Conservation (phyloP, 2,329 filamentous ascomycete species). For the Stagonosporopsis rhizophila region DNA sequence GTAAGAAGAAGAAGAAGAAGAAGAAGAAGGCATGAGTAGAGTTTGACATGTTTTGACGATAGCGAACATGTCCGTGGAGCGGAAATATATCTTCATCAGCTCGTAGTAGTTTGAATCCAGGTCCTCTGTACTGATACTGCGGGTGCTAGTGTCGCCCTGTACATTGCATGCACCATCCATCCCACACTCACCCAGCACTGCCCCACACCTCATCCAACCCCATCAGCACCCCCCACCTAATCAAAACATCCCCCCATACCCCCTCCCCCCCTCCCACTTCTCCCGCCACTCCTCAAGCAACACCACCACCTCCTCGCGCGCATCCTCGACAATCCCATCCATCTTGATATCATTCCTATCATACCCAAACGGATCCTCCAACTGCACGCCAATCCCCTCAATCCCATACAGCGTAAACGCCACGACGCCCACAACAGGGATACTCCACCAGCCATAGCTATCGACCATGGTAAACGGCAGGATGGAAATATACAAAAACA, state of each 20-base stretch:
- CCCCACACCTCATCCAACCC: too few relatives aligned
- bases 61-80: too few relatives aligned
- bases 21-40: background rate
- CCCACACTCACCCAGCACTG: too few relatives aligned
- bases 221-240: background rate
- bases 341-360: conserved; percentile 73
- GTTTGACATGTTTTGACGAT: background rate
- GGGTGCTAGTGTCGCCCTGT: too few relatives aligned
- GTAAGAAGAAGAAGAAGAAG: too few relatives aligned
- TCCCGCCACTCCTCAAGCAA: conserved; percentile 65
- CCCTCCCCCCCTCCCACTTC: conserved; percentile 36
- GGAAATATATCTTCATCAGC: too few relatives aligned
- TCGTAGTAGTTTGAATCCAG: too few relatives aligned
- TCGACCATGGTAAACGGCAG: conserved; percentile 69
- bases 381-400: conserved; percentile 67
- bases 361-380: conserved; percentile 72
- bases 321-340: conserved; percentile 69
- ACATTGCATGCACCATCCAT: too few relatives aligned
- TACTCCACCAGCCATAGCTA: conserved; percentile 68
- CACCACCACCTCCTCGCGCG: conserved; percentile 64
- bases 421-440: conserved; percentile 66
- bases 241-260: conserved; percentile 45
- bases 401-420: conserved; percentile 71
- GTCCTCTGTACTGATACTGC: too few relatives aligned
- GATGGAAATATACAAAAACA: conserved; percentile 66